Evolutionary conservation across 257 asterid genomes (phyloP), one percentile per base, ranked within the genome.

Genomic region (Nicotiana otophora): DNA sequence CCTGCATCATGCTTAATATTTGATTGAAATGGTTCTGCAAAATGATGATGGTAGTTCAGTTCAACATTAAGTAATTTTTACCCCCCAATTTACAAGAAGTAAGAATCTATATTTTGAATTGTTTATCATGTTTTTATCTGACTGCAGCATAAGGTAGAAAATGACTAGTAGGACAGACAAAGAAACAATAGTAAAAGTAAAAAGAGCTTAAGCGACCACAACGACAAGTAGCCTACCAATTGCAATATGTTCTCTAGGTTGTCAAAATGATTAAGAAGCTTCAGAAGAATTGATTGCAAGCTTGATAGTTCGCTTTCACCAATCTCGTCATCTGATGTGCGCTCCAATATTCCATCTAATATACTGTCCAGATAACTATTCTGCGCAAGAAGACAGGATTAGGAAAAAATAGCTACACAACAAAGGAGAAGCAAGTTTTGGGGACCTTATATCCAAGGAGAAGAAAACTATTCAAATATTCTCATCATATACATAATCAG

Each of bases 11-110:
- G 81, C 92, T 94, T 86, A 95, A 86, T 86, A 95, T 93, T 83
- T 92, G 96, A 82, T 88, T 62, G 69, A 95, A 95, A 89, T 92
- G 98, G 88, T 89, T 90, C 98, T 95, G 85, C 93, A 93, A 86
- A 84, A 87, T 82, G 60, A 83, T 28, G 57, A 81, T 31, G 61
- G 23, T 58, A 36, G 76, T 28, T 19, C 46, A 5, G 58, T 65
- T 81, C 77, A 55, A 75, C 33, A 36, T 57, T 3, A 51, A 34
- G 68, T 11, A 46, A 79, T 79, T 79, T 58, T 61, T 23, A 61
- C 30, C 17, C 17, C 61, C 9, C 42, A 26, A 26, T 51, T 48
- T 74, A 74, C 62, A 74, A 51, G 57, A 51, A 51, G 20, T 70
- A 36, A 70, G 3, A 34, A 12, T 51, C 23, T 74, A 5, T 51